Conservation (phyloP, 306 rosid genomes). For the Crotalaria pallida region DNA sequence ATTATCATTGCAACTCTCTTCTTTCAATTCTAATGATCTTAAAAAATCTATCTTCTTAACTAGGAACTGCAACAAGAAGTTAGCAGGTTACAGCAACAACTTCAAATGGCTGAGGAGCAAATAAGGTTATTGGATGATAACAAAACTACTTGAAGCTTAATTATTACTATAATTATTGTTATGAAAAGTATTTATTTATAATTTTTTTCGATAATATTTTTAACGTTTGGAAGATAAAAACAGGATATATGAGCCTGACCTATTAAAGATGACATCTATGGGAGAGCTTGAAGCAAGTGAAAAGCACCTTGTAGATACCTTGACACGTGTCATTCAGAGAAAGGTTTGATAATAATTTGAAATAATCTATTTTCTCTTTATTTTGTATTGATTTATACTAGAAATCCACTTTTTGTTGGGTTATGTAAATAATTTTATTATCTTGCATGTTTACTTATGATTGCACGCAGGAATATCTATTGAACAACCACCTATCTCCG, state of each 20-base stretch:
- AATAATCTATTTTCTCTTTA: not conserved
- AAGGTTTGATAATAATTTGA: slow-evolving; percentile 43
- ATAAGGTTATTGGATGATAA: slow-evolving; percentile 42
- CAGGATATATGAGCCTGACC: slow-evolving; percentile 72
- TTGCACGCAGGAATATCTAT: slow-evolving; percentile 54
- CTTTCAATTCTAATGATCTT: too few species aligned
- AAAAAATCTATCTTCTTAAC: not conserved
- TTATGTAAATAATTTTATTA: not conserved
- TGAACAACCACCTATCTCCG: slow-evolving; percentile 48
- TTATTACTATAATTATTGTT: not conserved
- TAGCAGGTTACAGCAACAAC: slow-evolving; percentile 59
- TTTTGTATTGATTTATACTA: not conserved
- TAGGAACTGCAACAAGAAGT: slow-evolving; percentile 80
- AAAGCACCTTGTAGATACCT: slow-evolving; percentile 52
- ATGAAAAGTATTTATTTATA: not conserved
- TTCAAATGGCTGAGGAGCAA: slow-evolving; percentile 78
- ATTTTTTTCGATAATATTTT: not conserved
- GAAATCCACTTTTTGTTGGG: not conserved
- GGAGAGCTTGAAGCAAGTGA: slow-evolving; percentile 61
- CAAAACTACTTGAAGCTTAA: not conserved
- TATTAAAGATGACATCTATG: slow-evolving; percentile 53
- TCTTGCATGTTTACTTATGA: not conserved
- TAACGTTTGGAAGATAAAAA: not conserved
- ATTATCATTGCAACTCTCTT: too few species aligned
- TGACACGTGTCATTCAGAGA: slow-evolving; percentile 65